Percentiles rank a stretch among this genome's conserved stretches.
Conservation (phyloP, 1,284 basidiomycete genomes). For the Sparassis latifolia region DNA sequence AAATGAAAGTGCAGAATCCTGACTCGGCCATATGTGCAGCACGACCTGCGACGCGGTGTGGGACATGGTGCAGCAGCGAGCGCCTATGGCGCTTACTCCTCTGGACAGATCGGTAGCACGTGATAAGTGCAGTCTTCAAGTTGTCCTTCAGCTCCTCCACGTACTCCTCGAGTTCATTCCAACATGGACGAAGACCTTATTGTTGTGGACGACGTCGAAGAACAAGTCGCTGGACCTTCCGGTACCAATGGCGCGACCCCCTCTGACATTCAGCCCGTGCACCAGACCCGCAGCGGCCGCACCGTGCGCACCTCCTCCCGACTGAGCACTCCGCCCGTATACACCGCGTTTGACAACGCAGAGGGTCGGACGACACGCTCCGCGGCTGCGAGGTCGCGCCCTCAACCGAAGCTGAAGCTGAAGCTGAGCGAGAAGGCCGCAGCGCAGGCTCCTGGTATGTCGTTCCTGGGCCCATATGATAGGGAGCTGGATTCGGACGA, state of each 20-base stretch:
- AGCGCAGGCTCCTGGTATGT: conserved; percentile 70
- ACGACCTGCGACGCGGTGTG: conserved; percentile 8
- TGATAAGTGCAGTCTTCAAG: not conserved
- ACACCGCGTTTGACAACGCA: conserved; percentile 14
- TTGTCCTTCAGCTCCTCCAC: not conserved
- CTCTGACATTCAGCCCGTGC: conserved; percentile 8
- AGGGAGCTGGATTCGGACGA: conserved; percentile 93
- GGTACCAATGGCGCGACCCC: conserved; percentile 3
- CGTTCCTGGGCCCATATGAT: conserved; percentile 85
- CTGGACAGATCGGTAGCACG: not conserved
- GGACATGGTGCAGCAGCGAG: conserved; percentile 1
- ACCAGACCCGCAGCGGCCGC: conserved; percentile 13
- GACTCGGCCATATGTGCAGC: conserved; percentile 64
- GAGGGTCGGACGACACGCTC: conserved; percentile 32
- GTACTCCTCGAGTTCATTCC: not conserved
- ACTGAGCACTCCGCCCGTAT: conserved; percentile 20
- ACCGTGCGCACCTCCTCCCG: conserved; percentile 14
- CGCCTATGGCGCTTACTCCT: no score
- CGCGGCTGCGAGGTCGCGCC: conserved; percentile 32
- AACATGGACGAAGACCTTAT: conserved; percentile 53
- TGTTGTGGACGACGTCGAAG: conserved; percentile 53
- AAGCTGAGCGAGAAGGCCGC: conserved; percentile 78
- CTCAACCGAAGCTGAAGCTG: conserved; percentile 74
- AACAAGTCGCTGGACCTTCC: conserved; percentile 16
- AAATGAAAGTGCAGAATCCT: conserved; percentile 57